A percentile compares a stretch with the other conserved stretches of the same genome.
These are phyloP conservation scores for Melampsora larici-populina DNA, from an alignment of 1,284 basidiomycete genomes.

Conservation along the genomic window DNA sequence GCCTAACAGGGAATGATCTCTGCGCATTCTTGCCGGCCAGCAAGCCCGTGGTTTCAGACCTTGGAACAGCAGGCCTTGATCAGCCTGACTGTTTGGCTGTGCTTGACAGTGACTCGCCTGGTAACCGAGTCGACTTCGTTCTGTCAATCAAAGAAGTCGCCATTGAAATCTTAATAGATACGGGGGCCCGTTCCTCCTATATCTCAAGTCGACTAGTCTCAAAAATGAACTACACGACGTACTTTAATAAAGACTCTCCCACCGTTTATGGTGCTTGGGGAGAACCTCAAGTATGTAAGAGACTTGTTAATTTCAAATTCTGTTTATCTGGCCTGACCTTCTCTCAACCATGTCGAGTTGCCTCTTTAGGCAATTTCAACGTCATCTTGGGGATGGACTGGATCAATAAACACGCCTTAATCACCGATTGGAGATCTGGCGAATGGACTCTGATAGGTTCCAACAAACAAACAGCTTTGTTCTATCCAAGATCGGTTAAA, in stretches of 20 bases:
- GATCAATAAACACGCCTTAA: too few species aligned
- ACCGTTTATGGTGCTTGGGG: constrained; percentile 2
- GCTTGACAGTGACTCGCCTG: not conserved
- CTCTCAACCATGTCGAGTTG: not conserved
- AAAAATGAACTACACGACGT: not conserved
- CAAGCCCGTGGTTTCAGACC: not conserved
- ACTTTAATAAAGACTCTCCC: not conserved
- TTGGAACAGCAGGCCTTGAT: not conserved
- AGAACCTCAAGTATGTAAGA: not conserved
- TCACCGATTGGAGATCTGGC: too few species aligned
- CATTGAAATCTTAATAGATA: constrained; percentile 19
- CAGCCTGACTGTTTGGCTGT: not conserved
- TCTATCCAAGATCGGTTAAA: not conserved
- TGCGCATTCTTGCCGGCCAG: not conserved
- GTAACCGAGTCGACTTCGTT: constrained; percentile 1
- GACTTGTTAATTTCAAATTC: not conserved
- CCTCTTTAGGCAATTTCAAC: not conserved
- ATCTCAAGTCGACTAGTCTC: not conserved
- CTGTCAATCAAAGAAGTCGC: not conserved
- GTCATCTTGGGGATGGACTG: not conserved
- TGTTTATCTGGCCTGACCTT: not conserved
- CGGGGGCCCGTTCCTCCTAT: constrained; percentile 7
- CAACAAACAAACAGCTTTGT: not conserved
- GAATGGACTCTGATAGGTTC: too few species aligned
- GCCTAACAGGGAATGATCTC: not conserved